Evolutionary conservation across 371 early-diverging fungal genomes (phyloP).

Genomic region (Mucor lusitanicus): DNA sequence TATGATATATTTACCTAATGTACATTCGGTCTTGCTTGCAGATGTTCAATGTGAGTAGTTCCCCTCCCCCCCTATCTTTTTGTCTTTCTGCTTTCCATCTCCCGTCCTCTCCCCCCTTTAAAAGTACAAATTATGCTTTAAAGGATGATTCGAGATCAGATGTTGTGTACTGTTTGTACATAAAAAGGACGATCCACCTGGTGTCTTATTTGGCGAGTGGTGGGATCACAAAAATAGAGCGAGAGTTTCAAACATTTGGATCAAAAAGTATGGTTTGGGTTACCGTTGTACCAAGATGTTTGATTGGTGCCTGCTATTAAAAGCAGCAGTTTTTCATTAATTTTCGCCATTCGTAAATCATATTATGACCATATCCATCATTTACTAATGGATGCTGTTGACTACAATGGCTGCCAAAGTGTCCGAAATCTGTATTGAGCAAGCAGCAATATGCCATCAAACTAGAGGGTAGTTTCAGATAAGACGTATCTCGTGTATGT

Average conservation of each 20-base stretch:
- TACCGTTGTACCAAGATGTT: not conserved
- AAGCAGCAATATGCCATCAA: not conserved
- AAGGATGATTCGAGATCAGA: too few species aligned
- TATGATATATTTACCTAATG: not conserved
- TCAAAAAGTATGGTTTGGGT: not conserved
- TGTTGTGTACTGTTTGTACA: too few species aligned
- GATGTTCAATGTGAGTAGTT: not conserved
- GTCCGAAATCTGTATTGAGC: not conserved
- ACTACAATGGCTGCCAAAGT: conserved; percentile 1
- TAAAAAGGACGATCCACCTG: not conserved
- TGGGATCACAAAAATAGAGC: not conserved
- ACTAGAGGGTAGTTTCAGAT: not conserved
- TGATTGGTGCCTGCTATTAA: conserved; percentile 3
- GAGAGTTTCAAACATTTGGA: not conserved
- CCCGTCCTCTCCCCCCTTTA: not conserved
- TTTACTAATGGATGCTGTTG: not conserved
- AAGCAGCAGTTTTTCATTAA: not conserved
- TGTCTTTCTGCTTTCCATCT: not conserved
- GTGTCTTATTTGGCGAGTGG: not conserved
- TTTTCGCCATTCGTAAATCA: not conserved
- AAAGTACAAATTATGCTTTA: not conserved
- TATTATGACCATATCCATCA: not conserved
- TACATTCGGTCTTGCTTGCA: not conserved
- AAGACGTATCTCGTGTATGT: not conserved
- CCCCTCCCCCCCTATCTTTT: not conserved